Conservation (phyloP, 495 filamentous ascomycete genomes). For the Chaetomidium leptoderma region DNA sequence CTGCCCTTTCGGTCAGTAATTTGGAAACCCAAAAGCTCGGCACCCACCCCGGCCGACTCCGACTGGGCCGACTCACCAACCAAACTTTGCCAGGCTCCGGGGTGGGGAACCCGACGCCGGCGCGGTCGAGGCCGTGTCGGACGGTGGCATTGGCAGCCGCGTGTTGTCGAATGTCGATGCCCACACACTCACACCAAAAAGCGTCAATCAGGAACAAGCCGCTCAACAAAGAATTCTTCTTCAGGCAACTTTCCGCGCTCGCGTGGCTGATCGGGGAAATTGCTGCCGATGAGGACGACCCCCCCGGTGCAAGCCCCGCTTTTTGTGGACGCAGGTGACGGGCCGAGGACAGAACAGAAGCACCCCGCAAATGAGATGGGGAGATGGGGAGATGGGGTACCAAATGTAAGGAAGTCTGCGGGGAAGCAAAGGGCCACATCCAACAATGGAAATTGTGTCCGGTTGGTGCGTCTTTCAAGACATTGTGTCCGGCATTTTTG, state of each 20-base stretch:
- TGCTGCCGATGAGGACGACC: background rate
- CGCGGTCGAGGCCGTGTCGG: background rate
- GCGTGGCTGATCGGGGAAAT: background rate
- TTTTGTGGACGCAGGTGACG: background rate
- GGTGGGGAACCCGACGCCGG: background rate
- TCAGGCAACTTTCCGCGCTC: too few relatives aligned
- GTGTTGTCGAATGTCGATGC: background rate
- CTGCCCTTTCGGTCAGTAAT: conserved; percentile 20
- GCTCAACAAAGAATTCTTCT: too few relatives aligned
- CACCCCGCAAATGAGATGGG: background rate
- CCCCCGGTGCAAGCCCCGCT: background rate
- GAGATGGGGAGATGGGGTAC: background rate
- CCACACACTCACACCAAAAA: background rate
- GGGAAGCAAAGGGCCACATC: background rate
- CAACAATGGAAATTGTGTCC: too few relatives aligned
- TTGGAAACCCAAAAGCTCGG: background rate
- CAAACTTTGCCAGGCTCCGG: conserved; percentile 22
- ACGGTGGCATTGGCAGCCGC: conserved; percentile 11
- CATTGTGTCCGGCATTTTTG: background rate
- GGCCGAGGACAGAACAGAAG: background rate
- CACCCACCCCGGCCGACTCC: background rate
- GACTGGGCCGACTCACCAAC: conserved; percentile 28
- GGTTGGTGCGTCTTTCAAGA: background rate
- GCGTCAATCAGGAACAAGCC: background rate
- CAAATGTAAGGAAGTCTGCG: background rate